Evolutionary conservation across 345 rosid species (phyloP).

Genomic region (Toxicodendron radicans): DNA sequence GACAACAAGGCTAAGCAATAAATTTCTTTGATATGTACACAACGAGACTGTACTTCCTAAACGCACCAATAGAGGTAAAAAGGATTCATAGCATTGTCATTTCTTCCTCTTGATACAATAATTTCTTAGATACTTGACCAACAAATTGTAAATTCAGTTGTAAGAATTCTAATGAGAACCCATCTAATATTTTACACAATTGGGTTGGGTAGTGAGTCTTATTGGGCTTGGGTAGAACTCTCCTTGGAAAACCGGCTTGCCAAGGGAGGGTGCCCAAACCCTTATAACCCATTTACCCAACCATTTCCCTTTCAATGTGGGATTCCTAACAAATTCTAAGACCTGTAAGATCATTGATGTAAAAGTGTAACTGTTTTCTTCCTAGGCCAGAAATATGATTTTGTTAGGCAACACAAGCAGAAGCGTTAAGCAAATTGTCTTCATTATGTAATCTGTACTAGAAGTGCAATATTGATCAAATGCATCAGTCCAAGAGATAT

Average conservation of each 20-base stretch:
- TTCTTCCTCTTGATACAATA: too few species aligned
- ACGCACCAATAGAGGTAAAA: background rate
- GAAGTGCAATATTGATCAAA: background rate
- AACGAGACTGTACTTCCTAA: background rate
- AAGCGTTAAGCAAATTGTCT: background rate
- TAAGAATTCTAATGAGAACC: background rate
- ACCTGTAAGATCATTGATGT: background rate
- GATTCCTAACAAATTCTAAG: too few species aligned
- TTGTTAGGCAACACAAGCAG: background rate
- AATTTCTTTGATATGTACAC: background rate
- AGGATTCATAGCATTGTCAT: background rate
- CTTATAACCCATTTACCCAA: too few species aligned
- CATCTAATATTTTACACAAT: too few species aligned
- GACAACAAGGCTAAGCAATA: background rate
- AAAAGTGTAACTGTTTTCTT: background rate
- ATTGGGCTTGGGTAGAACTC: too few species aligned
- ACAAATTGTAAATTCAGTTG: slow-evolving; percentile 2
- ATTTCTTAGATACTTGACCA: background rate
- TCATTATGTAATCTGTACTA: background rate
- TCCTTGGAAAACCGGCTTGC: too few species aligned
- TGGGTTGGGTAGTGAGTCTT: too few species aligned
- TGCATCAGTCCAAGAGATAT: slow-evolving; percentile 11
- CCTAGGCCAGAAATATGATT: background rate
- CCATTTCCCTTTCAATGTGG: too few species aligned
- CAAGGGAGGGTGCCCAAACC: too few species aligned